A percentile compares a stretch with the other conserved stretches of the same genome.
Conservation (phyloP, 1,284 basidiomycete genomes). For the Heterobasidion annosum region DNA sequence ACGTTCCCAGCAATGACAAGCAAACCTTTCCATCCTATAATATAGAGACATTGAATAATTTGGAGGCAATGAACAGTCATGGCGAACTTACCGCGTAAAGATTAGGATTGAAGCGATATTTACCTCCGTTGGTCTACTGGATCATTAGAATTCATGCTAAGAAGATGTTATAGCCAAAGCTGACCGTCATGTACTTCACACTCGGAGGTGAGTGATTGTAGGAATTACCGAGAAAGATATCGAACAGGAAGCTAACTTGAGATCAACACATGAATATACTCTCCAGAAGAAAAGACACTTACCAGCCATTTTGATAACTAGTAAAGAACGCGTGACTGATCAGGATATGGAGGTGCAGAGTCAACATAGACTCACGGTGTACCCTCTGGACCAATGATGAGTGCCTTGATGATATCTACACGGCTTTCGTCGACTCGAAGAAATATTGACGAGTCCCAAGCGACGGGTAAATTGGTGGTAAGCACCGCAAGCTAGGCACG, state of each 20-base stretch:
- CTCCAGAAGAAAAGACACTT: conserved; percentile 14
- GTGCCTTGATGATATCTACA: conserved; percentile 84
- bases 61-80: neutral
- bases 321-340: conserved; percentile 1
- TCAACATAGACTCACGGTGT: conserved; percentile 64
- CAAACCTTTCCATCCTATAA: conserved; percentile 84
- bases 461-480: conserved; percentile 81
- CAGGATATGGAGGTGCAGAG: neutral
- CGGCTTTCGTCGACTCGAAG: conserved; percentile 79
- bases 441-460: conserved; percentile 88
- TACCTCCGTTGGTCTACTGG: conserved; percentile 78
- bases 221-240: conserved; percentile 80
- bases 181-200: conserved; percentile 86
- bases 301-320: conserved; percentile 82
- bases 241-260: conserved; percentile 59
- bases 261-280: conserved; percentile 8
- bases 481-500: conserved; percentile 70
- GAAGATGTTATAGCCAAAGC: conserved; percentile 12
- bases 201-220: conserved; percentile 78
- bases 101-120: conserved; percentile 87
- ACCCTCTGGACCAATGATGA: conserved; percentile 85
- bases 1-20: conserved; percentile 83
- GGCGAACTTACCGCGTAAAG: conserved; percentile 63
- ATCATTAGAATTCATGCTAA: conserved; percentile 1
- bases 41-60: conserved; percentile 1